Percentiles rank a stretch among this genome's conserved stretches.
Evolutionary conservation across 1,284 basidiomycete species (phyloP).

Genomic region (Fomitopsis schrenkii): DNA sequence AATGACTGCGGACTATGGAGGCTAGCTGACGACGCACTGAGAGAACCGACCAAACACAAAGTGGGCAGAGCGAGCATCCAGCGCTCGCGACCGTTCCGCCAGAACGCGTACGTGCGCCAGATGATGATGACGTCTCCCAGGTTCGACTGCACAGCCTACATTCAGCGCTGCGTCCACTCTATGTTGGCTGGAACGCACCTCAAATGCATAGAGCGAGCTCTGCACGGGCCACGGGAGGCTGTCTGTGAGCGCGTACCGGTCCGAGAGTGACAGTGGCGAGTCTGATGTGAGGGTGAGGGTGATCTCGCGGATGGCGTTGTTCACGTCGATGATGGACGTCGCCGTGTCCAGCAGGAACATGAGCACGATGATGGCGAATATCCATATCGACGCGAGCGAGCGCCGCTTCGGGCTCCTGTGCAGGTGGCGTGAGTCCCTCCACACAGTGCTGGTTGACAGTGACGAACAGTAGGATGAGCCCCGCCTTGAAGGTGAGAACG

Average conservation of each 20-base stretch:
- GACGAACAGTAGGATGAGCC: not conserved
- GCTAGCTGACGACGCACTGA: not conserved
- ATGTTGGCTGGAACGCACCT: not conserved
- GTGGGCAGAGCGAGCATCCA: not conserved
- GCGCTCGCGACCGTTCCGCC: not conserved
- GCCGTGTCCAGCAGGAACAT: not conserved
- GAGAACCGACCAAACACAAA: not conserved
- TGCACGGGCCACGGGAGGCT: not conserved
- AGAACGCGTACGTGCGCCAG: not conserved
- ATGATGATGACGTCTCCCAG: not conserved
- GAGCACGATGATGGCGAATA: not conserved
- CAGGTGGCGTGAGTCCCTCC: not conserved
- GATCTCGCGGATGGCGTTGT: not conserved
- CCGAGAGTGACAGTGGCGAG: not conserved
- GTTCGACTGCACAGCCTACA: not conserved
- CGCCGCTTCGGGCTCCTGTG: not conserved
- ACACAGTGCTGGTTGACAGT: not conserved
- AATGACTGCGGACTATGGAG: not conserved
- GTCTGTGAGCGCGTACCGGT: not conserved
- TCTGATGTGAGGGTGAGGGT: not conserved
- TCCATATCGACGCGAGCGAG: not conserved
- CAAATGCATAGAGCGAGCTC: not conserved
- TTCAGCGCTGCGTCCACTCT: not conserved
- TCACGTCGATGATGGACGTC: not conserved
- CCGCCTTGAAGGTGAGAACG: not conserved